phyloP scores from a whole-genome alignment of 1,139 yeast species.

The Eremothecium coryli region DNA sequence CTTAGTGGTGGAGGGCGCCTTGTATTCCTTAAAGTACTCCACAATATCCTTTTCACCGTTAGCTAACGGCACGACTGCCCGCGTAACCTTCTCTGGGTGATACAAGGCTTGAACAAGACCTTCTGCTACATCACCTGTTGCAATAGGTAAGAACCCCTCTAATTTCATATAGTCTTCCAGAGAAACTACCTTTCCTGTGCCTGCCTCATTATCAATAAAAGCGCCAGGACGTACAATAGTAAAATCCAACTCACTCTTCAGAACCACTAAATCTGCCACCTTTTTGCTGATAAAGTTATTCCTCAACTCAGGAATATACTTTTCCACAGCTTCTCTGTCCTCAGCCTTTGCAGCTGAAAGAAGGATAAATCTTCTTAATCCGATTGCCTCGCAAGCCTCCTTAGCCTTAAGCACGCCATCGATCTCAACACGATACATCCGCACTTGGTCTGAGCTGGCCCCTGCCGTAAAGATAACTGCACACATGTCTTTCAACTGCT shows the following conservation, averaged over 20 bases:
- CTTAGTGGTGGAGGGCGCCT: no score
- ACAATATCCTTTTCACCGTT: no score
- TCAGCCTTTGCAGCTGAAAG: conserved; percentile 52
- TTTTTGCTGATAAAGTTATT: conserved; percentile 45
- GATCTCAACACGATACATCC: conserved; percentile 48
- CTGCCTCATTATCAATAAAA: conserved; percentile 35
- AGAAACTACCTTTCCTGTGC: conserved; percentile 34
- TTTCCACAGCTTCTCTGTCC: conserved; percentile 37
- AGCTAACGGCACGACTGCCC: conserved; percentile 30
- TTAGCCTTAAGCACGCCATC: conserved; percentile 54
- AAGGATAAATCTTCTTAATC: conserved; percentile 41
- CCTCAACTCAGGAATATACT: conserved; percentile 27
- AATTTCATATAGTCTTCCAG: conserved; percentile 13
- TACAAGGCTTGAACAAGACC: conserved; percentile 19
- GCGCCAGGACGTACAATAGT: conserved; percentile 47
- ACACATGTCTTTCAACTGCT: conserved; percentile 40
- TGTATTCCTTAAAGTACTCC: no score
- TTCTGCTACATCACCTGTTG: conserved; percentile 29
- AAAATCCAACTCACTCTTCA: conserved; percentile 37
- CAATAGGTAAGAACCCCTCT: conserved; percentile 9
- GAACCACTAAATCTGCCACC: conserved; percentile 44
- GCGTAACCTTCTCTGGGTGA: conserved; percentile 22
- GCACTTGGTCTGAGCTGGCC: conserved; percentile 36
- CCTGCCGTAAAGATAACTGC: conserved; percentile 59
- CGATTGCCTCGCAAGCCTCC: conserved; percentile 45